Base-by-base conservation (phyloP, 768 basidiomycete genomes). In the Mycena rebaudengoi region DNA sequence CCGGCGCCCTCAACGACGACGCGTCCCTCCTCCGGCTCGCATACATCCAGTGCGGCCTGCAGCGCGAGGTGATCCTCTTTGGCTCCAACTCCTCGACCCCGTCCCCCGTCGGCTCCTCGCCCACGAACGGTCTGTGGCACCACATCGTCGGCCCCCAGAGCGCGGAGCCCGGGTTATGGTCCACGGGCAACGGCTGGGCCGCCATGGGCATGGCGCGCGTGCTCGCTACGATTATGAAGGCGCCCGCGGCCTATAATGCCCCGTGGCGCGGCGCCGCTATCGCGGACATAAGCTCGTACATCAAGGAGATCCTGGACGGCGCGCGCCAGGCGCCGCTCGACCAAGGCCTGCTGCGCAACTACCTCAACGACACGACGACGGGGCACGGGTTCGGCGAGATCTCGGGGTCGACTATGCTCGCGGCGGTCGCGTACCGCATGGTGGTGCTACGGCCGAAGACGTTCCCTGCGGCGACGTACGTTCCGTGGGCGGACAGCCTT, bases 181-280 rank as follows among this genome's bases (percentile, higher is more conserved):
- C 80, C 0, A 83, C 83, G 41, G 86, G 87, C 3, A 92, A 92
- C 65, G 89, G 79, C 0, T 92, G 91, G 91, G 90, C 89, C 0
- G 88, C 88, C n/a, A n/a, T n/a, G n/a, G n/a, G n/a, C n/a, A n/a
- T n/a, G n/a, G n/a, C n/a, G n/a, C n/a, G n/a, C n/a, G n/a, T n/a
- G 1, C 85, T 85, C 1, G 91, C 91, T 1, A 88, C 89, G 82
- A 74, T 88, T 33, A 69, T 75, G 23, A 76, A 79, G 26, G 81
- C 85, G 2, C 69, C 71, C 30, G 75, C 71, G 33, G 71, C 75
- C 1, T 14, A 56, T 14, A 49, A 57, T 40, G 39, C 57, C 23
- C 74, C 80, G 51, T 74, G 66, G 66, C 39, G 46, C 44, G 37
- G 41, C 25, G 14, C 48, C 7, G 69, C 69, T 18, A 46, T 75